Evolutionary conservation across 75 land plant species (phyloP).

Genomic region (Sequoia sempervirens): DNA sequence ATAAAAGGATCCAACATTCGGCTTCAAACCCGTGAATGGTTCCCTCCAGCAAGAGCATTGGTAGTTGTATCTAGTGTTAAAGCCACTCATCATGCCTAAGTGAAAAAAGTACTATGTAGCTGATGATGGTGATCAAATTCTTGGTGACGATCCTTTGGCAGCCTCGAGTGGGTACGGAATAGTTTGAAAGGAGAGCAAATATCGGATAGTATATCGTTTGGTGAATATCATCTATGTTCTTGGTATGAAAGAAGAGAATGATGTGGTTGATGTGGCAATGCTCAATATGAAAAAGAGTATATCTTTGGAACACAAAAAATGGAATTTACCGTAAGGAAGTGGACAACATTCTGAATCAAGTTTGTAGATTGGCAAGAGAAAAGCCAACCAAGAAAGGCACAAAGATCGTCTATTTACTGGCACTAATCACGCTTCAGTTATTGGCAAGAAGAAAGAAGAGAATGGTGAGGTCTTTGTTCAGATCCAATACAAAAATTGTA

Average conservation of each 20-base stretch:
- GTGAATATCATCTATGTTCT: constrained; percentile 90
- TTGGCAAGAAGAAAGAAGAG: too few relatives aligned
- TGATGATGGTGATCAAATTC: constrained; percentile 29
- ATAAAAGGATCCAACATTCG: constrained; percentile 81
- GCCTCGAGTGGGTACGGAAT: constrained; percentile 92
- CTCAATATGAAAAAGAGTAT: too few relatives aligned
- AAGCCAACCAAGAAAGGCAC: too few relatives aligned
- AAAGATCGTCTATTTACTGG: too few relatives aligned
- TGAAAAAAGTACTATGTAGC: constrained; percentile 17
- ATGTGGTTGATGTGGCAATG: too few relatives aligned
- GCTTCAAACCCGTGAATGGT: constrained; percentile 97
- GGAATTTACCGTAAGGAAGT: too few relatives aligned
- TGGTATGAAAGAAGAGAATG: too few relatives aligned
- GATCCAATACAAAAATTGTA: neutral
- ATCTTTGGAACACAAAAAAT: too few relatives aligned
- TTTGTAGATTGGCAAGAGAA: too few relatives aligned
- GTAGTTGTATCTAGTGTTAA: constrained; percentile 76
- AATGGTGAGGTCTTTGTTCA: too few relatives aligned
- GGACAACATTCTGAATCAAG: too few relatives aligned
- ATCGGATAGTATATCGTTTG: constrained; percentile 74
- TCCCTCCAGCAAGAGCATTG: constrained; percentile 92
- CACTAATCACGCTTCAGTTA: too few relatives aligned
- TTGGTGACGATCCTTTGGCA: constrained; percentile 92
- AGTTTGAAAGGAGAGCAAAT: constrained; percentile 81
- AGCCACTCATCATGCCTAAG: constrained; percentile 52